Evolutionary conservation across 2,329 filamentous ascomycete species (phyloP).

Genomic region (Colletotrichum melonis): DNA sequence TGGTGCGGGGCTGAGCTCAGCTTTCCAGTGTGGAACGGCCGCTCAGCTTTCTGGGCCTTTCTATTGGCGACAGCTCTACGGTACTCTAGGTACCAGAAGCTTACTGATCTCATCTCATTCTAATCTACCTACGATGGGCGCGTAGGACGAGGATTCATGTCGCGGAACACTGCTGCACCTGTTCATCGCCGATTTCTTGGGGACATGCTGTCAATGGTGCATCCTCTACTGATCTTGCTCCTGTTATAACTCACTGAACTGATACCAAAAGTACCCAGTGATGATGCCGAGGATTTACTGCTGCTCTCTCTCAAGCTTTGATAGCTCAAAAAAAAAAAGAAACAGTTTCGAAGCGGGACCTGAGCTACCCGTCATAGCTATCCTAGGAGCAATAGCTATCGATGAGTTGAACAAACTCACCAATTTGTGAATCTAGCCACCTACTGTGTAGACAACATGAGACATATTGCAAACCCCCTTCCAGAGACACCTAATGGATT

Average conservation of each 20-base stretch:
- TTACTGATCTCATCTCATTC: not conserved
- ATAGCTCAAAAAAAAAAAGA: no score
- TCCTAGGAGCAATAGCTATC: not conserved
- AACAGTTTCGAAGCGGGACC: not conserved
- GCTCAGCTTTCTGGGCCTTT: not conserved
- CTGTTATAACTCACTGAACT: not conserved
- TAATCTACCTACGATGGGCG: not conserved
- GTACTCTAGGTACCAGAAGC: not conserved
- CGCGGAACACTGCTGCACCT: not conserved
- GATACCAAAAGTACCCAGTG: not conserved
- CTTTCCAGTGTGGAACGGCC: not conserved
- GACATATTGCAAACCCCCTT: not conserved
- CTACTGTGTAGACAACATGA: not conserved
- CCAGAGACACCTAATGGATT: not conserved
- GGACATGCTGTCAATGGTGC: not conserved
- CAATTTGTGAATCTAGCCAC: not conserved
- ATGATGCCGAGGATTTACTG: not conserved
- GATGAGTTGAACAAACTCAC: not conserved
- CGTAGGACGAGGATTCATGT: not conserved
- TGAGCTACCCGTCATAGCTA: not conserved
- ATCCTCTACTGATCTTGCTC: not conserved
- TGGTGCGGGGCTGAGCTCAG: conserved; percentile 2
- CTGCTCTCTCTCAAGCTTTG: not conserved
- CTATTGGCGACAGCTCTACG: not conserved
- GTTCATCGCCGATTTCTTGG: not conserved